Evolutionary conservation across 2,329 filamentous ascomycete genomes (phyloP), one percentile per base, ranked within the genome.

Genomic region (Hypocreales sp.): DNA sequence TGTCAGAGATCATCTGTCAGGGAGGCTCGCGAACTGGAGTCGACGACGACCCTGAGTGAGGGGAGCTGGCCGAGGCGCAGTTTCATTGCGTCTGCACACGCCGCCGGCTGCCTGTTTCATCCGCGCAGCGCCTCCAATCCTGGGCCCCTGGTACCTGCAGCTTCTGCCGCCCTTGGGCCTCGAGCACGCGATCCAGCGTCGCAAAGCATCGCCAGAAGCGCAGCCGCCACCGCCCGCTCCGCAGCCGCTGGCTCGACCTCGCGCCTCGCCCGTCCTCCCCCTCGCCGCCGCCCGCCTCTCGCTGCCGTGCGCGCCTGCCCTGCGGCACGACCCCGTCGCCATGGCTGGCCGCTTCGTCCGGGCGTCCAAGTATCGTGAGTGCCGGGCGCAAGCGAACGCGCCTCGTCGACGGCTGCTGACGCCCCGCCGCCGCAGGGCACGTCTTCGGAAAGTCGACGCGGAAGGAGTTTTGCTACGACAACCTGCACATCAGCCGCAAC

Each of bases 381-480:
- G 19, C n/a, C n/a, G n/a, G n/a, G n/a, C n/a, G n/a, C n/a, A n/a
- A n/a, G n/a, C n/a, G n/a, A n/a, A n/a, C n/a, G n/a, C n/a, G n/a
- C n/a, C n/a, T n/a, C n/a, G n/a, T n/a, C 8, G 12, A 12, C 13
- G 5, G n/a, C n/a, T 16, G n/a, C 19, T 25, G 13, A 12, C 17
- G 14, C 14, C 11, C n/a, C 3, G 8, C 6, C 23, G 7, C 38
- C 23, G 31, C 55, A 94, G 87, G 87, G 67, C 90, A 98, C 68
- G 80, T 98, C 61, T 98, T 94, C 64, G 90, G 90, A 53, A 90
- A 92, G 60, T 63, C 83, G 36, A 92, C 86, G 40, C 78, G 82
- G 58, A 94, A 93, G 71, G 90, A 98, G 55, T 81, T 82, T 69
- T 94, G 86, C 66, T 98, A 95, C 61, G 90, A 98, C 58, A 95